Base-by-base conservation (phyloP, 1,139 yeast genomes). In the Taphrina communis region DNA sequence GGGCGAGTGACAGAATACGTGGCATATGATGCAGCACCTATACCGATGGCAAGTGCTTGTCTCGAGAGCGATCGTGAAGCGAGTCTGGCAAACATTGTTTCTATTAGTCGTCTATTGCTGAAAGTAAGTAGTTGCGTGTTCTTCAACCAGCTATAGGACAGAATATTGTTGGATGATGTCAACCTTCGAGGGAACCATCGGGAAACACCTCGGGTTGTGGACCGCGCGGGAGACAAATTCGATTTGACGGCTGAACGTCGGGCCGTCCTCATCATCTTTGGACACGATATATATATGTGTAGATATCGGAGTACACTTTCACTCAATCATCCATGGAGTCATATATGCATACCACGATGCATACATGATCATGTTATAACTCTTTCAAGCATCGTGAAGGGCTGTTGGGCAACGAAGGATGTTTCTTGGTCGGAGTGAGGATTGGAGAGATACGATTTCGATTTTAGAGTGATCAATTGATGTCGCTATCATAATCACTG, bases 1-100 rank as follows among this genome's bases (percentile, higher is more conserved):
- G 62, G 62, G n/a, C 62, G 51, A 36, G 62, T 19, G 11, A 58
- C 42, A n/a, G 51, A 31, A 39, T 58, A 58, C 19, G 62, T 44
- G 21, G 62, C 62, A 44, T 42, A 44, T 17, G 62, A 44, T 21
- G 42, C 62, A 17, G 62, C 42, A 14, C 62, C 62, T n/a, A 44
- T 17, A 44, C 48, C n/a, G 17, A 58, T 5, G 14, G 62, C 62
- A 21, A 44, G 52, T 19, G 53, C 53, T 48, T 46, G 51, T 36
- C 41, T 58, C n/a, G 52, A 14, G 1, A 58, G 31, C 1, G 62
- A 44, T 35, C 62, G 42, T 7, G 62, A 58, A 9, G 53, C 62
- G 2, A 58, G 14, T 44, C 62, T 9, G 12, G 42, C n/a, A 25
- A 58, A 44, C 62, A 58, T 58, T n/a, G 19, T 44, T 25, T 25